A percentile compares a stretch with the other conserved stretches of the same genome.
Evolutionary conservation across 2,329 filamentous ascomycete genomes (phyloP).

Genomic region (Xylariaceae sp.): DNA sequence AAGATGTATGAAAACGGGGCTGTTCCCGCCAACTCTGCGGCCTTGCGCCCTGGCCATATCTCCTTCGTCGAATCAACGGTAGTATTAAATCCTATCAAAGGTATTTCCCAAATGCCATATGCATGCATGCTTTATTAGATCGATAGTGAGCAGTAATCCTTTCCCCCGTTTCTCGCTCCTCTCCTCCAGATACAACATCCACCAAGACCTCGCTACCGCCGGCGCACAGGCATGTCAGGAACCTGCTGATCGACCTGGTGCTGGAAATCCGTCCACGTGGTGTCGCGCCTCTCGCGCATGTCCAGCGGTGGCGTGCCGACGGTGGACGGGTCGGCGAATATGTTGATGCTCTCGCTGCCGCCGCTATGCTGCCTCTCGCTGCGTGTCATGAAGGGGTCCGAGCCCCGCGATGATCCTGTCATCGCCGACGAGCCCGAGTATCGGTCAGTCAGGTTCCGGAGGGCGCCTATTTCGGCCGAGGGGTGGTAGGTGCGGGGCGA

Average conservation of each 20-base stretch:
- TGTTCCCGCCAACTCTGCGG: too few species aligned
- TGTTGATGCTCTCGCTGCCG: constrained; percentile 26
- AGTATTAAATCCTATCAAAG: too few species aligned
- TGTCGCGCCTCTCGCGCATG: constrained; percentile 15
- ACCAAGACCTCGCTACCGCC: constrained; percentile 1
- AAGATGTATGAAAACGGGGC: too few species aligned
- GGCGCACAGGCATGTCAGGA: constrained; percentile 10
- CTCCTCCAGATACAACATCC: too few species aligned
- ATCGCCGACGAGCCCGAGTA: constrained; percentile 9
- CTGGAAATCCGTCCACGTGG: constrained; percentile 27
- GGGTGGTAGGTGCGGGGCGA: constrained; percentile 25
- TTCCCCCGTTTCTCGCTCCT: too few species aligned
- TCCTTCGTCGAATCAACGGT: too few species aligned
- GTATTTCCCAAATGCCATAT: too few species aligned
- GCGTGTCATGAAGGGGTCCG: constrained; percentile 1
- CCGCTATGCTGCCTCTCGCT: constrained; percentile 13
- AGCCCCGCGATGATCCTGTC: not conserved
- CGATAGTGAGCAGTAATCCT: too few species aligned
- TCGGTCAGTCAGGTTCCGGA: constrained; percentile 24
- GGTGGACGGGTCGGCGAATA: constrained; percentile 26
- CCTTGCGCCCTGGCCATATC: too few species aligned
- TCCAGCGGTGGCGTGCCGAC: constrained; percentile 9
- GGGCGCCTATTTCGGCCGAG: constrained; percentile 26
- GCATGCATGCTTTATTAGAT: too few species aligned
- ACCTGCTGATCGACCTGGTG: constrained; percentile 15